Conservation (phyloP, 2,329 filamentous ascomycete genomes). For the Aspergillus alliaceus region DNA sequence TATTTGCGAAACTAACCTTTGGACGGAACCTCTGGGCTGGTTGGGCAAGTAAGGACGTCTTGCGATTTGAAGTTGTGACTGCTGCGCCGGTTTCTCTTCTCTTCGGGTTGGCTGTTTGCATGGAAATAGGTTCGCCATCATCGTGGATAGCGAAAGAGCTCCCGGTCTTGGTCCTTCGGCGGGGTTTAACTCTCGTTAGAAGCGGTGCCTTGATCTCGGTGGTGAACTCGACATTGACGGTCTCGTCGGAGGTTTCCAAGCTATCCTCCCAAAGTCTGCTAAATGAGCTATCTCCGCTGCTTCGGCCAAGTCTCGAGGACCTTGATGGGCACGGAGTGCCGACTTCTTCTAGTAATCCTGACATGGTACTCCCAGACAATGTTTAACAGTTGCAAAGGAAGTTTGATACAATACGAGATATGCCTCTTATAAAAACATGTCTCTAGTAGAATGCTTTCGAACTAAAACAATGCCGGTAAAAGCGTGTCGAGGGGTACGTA, state of each 20-base stretch:
- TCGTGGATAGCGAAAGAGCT: slow-evolving; percentile 41
- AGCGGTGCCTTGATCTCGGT: slow-evolving; percentile 36
- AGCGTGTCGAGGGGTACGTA: slow-evolving; percentile 9
- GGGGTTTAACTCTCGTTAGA: slow-evolving; percentile 29
- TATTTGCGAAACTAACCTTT: slow-evolving; percentile 28
- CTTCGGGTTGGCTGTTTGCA: slow-evolving; percentile 9
- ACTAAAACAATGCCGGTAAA: neutral
- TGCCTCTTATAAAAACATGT: neutral
- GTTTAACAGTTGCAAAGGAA: neutral
- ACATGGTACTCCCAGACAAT: slow-evolving; percentile 19
- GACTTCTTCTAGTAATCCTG: slow-evolving; percentile 24
- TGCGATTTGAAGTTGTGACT: slow-evolving; percentile 18
- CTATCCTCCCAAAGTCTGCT: slow-evolving; percentile 27
- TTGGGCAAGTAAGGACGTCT: slow-evolving; percentile 39
- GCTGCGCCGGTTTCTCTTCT: slow-evolving; percentile 20
- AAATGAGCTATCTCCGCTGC: slow-evolving; percentile 20
- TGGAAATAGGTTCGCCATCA: slow-evolving; percentile 25
- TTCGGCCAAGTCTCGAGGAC: slow-evolving; percentile 17
- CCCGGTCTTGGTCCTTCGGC: slow-evolving; percentile 26
- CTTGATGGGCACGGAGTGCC: slow-evolving; percentile 36
- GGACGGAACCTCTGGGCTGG: slow-evolving; percentile 42
- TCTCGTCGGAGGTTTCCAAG: slow-evolving; percentile 31
- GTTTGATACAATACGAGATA: neutral
- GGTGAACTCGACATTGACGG: slow-evolving; percentile 42
- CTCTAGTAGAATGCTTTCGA: neutral